Evolutionary conservation across 1,139 yeast species (phyloP), one percentile per base, ranked within the genome.

Genomic region (Zygoascus hellenicus): DNA sequence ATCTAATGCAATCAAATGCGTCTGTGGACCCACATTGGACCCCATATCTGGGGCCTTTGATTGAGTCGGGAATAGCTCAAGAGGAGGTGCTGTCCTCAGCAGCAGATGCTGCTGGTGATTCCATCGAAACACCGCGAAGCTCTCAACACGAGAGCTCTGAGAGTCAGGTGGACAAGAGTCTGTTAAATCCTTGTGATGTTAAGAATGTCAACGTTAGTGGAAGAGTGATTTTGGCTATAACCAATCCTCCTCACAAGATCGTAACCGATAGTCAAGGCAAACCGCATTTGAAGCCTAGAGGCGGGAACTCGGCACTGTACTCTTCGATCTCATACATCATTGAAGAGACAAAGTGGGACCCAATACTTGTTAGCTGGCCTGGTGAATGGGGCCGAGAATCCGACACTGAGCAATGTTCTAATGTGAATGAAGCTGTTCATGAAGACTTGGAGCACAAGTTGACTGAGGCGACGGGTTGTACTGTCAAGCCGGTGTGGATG

Each of bases 301-400:
- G 92, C 22, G 97, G 97, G 1, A 85, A 86, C 59, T 82, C 94
- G 11, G 95, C 97, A 0, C 68, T 90, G 45, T 83, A 83, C 61
- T 80, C 95, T 6, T 81, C 95, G 3, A 77, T 85, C 54, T 73
- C 74, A 53, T 82, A 78, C 59, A 69, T 92, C 49, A 53, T 59
- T 38, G 77, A 80, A 44, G 79, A 78, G 40, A 76, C 89, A 0
- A 77, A 80, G 17, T 92, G 97, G 94, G 94, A 88, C 55, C 82
- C 90, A 42, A 86, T 88, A 54, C 69, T 88, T 50, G 81, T 94
- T 47, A 97, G 90, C 1, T 94, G 99, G 99, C 85, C 97, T 0
- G 98, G 98, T 26, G 97, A 89, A 65, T 71, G 89, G 53, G 72
- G 72, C 48, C 69, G 73, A 50, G 67, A 69, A 48, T 62, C 65